Evolutionary conservation across 2,329 filamentous ascomycete genomes (phyloP), one percentile per base, ranked within the genome.

Genomic region (Sphaerulina vaccinii): DNA sequence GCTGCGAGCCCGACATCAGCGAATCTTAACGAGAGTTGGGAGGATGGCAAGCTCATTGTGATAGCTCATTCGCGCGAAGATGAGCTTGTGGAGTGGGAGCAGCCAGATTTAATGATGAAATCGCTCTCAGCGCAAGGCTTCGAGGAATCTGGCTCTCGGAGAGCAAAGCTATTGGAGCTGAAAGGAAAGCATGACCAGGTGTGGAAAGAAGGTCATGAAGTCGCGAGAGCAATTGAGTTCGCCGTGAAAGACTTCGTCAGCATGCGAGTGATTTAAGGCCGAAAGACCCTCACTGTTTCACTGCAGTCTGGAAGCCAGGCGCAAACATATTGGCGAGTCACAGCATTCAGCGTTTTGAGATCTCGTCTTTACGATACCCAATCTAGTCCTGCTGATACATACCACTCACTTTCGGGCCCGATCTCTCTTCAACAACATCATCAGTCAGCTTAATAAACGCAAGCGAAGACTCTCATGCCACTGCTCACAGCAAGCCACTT

Each of bases 121-220:
- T 71, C 72, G 45, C 67, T 86, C 33, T 63, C 68, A 27, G 68
- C 73, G 19, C 68, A 76, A 47, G 73, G 71, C 0, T 75, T 70
- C 63, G 55, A 55, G 6, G 64, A 60, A 55, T 55, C 49, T 54
- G 66, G 48, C 38, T 62, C 60, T 49, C 63, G 62, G 56, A 61
- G 55, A 54, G 64, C 62, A 55, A 76, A 69, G 66, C 69, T 68
- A 5, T 53, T 77, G 56, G 75, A 81, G 60, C 64, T 84, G 45
- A 68, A 66, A 7, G 85, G 82, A 3, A 73, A 73, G 32, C 86
- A 90, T 68, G 80, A 88, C 68, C 77, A 79, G 57, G 72, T 86
- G 2, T 87, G 84, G 82, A 65, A 79, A 64, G 75, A 80, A 52
- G 85, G 85, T 13, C 65, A 66, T 27, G 78, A 83, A 59, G 66